Base-by-base conservation (phyloP, 306 rosid species). In the Potentilla sterilis region DNA sequence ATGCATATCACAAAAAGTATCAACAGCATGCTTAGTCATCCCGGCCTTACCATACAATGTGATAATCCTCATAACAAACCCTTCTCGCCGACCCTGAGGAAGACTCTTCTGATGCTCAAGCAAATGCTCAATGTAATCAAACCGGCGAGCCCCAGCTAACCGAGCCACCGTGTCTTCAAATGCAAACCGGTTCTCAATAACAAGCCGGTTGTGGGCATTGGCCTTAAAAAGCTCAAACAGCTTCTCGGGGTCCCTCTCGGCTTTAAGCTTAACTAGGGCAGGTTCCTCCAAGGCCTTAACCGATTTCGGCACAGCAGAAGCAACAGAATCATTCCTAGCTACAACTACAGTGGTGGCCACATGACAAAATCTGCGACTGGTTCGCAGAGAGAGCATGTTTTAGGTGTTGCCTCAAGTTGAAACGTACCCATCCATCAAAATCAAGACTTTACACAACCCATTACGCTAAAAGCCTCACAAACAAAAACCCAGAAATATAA, bases 321-420 rank as follows among this genome's bases (percentile, higher is more conserved):
- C 58, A 16, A 78, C 9, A 40, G 67, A 44, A 28, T 82, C 78
- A 43, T 59, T 22, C 32, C 77, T 82, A 52, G 49, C 66, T 82
- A 75, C 14, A 21, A 80, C 72, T 4, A 7, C 7, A 61, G 38
- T 35, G 44, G 83, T 67, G 62, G 83, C 80, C 63, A 78, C 67
- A 71, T 77, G 78, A 73, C 80, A 83, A 81, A 92, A 76, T 87
- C 90, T 88, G 91, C 86, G 90, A 82, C 77, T 52, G 57, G 86
- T 82, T 79, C 91, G 96, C 88, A 86, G 90, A 76, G 88, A 79
- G 85, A 86, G 90, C 97, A 92, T 92, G 81, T 82, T 89, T 80
- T 72, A 83, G 85, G 71, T 42, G 37, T 19, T 24, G 48, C 58
- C 72, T 75, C 71, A 80, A 34, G 72, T 57, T 55, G 77, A 82